phyloP scores from a whole-genome alignment of 108 stramenopile species.

The Pseudonitzschia pungens region DNA sequence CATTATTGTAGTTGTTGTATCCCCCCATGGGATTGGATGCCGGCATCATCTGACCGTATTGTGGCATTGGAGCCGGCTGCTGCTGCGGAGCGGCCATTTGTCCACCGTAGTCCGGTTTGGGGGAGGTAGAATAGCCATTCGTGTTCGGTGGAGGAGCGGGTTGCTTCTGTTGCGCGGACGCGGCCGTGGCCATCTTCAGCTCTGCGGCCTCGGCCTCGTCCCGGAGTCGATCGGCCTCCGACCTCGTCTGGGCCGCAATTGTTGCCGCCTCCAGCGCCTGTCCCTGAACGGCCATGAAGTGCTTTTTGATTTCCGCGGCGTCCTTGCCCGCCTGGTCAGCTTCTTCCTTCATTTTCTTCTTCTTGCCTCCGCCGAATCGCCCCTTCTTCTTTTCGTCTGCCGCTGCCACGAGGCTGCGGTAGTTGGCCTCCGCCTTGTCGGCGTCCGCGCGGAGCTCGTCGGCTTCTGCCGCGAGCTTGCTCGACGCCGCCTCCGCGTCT shows the following conservation, averaged over 20 bases:
- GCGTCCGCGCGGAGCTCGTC: conserved; percentile 59
- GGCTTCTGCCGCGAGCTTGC: conserved; percentile 44
- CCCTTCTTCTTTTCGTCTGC: conserved; percentile 61
- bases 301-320: conserved; percentile 52
- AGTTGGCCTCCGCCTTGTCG: conserved; percentile 60
- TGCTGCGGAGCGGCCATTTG: not conserved
- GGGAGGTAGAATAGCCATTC: conserved; percentile 14
- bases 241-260: conserved; percentile 49
- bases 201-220: conserved; percentile 75
- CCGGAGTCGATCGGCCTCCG: conserved; percentile 60
- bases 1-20: conserved; percentile 17
- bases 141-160: not conserved
- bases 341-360: conserved; percentile 63
- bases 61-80: not conserved
- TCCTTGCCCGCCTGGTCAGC: conserved; percentile 51
- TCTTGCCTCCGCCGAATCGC: conserved; percentile 59
- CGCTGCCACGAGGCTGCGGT: conserved; percentile 36
- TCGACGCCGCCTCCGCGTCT: conserved; percentile 50
- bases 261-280: conserved; percentile 56
- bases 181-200: conserved; percentile 69
- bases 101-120: not conserved
- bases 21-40: not conserved
- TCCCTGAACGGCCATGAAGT: conserved; percentile 55
- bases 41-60: not conserved
- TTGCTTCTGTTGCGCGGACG: conserved; percentile 42